Evolutionary conservation across 116 monocot species (phyloP), one percentile per base, ranked within the genome.

Genomic region (Trichopus zeylanicus): DNA sequence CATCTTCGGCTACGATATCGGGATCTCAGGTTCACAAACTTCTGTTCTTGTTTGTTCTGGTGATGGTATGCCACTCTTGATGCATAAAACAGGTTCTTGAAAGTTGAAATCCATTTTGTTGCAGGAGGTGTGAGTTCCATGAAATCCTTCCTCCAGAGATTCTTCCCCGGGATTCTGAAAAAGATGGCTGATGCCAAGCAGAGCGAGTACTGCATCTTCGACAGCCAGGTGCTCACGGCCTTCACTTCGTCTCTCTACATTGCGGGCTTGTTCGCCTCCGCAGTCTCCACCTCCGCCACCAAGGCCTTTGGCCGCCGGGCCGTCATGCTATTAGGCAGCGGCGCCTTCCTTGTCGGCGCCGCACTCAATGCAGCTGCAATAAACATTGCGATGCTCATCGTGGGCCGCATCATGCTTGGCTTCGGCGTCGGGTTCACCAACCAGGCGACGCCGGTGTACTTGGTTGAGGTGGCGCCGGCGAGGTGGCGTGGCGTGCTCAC

Each of bases 171-270:
- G 0, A 72, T 89, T 4, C 58, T 78, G 20, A 22, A 23, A 2
- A 59, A 58, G 30, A 73, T 73, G 81, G 60, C 42, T 4, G 62
- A 65, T 0, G 57, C 64, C 7, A 62, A 48, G 13, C 46, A 65
- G 35, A 47, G 75, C 55, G 42, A 64, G 57, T 89, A 81, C 67
- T 89, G 84, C 67, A 29, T 73, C 27, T 89, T 65, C 49, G 63
- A 84, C 67, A 89, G 70, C 64, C 78, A 89, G 57, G 6, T 60
- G 0, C 76, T 85, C 7, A 81, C 89, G 18, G 57, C 73, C 6
- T 89, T 89, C 75, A 89, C 89, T 4, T 84, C 89, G 9, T 89
- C 85, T 1, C 46, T 89, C 24, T 85, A 84, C 73, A 57, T 89
- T 0, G 73, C 84, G 42, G 85, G 78, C 22, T 34, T 84, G 15